Evolutionary conservation across 169 alveolate species (phyloP), one percentile per base, ranked within the genome.

Genomic region (Eimeria sp.): DNA sequence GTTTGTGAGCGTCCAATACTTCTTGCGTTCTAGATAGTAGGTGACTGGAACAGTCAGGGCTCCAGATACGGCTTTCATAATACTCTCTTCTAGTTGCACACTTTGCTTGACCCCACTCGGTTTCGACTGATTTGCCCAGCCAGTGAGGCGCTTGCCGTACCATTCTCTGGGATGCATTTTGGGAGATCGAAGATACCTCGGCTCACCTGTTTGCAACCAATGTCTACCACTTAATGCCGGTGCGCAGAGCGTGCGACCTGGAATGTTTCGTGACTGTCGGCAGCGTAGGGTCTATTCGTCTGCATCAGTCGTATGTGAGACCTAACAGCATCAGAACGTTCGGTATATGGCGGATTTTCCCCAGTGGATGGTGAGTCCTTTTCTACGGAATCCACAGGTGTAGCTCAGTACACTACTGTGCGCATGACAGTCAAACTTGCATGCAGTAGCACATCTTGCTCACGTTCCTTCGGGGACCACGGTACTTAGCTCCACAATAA

Each of bases 341-440:
- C 6, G n/a, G 25, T 33, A 25, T 77, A 66, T 25, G 58, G 66
- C 20, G 40, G 43, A 37, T 23, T 25, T 77, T 27, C 87, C 40
- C 62, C 64, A 77, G 87, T 77, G 87, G 87, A 46, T 77, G 87
- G 87, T 77, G 87, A 77, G 87, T 77, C 62, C 64, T 77, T 43
- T 77, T 27, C 66, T 8, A 14, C 33, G 40, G 20, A 23, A 49
- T 46, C 62, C 25, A 52, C 87, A 11, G 25, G 25, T 9, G 87
- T 62, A 77, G n/a, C 46, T 77, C 27, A 77, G 54, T 71, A 13
- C 52, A 71, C 54, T 6, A 43, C 13, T 16, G 40, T 4, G 14
- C 30, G 40, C 33, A 71, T 11, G 6, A 11, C 60, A 20, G 60
- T 27, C 27, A 43, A 43, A 30, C 37, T 0, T 37, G 85, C 85